Evolutionary conservation across 495 filamentous ascomycete species (phyloP), one percentile per base, ranked within the genome.

Genomic region (Xylona heveae): DNA sequence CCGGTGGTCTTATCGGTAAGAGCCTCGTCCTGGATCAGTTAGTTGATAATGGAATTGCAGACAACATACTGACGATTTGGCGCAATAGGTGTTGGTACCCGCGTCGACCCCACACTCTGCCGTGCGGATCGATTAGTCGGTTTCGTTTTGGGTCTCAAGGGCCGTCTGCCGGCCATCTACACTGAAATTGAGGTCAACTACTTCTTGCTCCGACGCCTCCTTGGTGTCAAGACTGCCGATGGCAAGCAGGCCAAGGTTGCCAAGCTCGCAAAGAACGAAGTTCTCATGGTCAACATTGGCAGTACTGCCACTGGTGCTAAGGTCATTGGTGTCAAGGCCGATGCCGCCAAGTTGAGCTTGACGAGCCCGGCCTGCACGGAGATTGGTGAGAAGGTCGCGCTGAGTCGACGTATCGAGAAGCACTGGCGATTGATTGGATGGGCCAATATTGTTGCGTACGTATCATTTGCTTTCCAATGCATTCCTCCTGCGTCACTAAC

Each of bases 171-270:
- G 13, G 76, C 77, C 42, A 95, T 97, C 53, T 97, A 95, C 60
- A 81, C 74, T 37, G 90, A 95, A 50, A 71, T 95, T 27, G 88
- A 97, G 56, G 83, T 97, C 54, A 94, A 94, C 66, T 97, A 93
- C 68, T 94, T 94, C 66, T 62, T 97, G 37, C 69, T 97, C 20
- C 76, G 85, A 39, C 69, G 88, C 39, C 67, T 97, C 27, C 66
- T 97, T 33, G 88, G 88, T 71, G 90, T 97, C 37, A 84, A 90
- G 59, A 90, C 85, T 17, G 82, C 90, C 34, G 88, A 97, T 43
- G 88, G 88, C 45, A 97, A 95, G 66, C 90, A 95, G 56, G 84
- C 82, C 38, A 97, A 95, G 74, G 88, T 97, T 37, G 81, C 78
- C 35, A 97, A 97, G 61, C 63, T 97, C 26, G 59, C 82, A 25